These are phyloP conservation scores for Dictyostelium brefeldianum DNA, from an alignment of 78 protist genomes.

Conservation along the genomic window DNA sequence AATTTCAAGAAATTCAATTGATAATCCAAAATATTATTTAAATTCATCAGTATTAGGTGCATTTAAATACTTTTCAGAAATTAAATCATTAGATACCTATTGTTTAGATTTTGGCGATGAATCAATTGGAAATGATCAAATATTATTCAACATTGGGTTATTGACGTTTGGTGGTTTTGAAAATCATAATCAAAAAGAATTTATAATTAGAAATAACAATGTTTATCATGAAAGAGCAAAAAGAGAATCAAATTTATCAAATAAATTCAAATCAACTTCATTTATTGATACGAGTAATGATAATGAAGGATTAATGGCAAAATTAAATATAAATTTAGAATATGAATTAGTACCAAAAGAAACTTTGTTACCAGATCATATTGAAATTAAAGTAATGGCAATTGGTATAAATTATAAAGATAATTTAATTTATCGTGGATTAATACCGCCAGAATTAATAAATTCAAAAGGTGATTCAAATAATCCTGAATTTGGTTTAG, in stretches of 20 bases:
- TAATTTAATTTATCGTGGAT: constrained; percentile 25
- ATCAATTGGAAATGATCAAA: background rate
- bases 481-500: constrained; percentile 4
- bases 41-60: background rate
- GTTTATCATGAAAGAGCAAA: constrained; percentile 25
- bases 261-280: constrained; percentile 10
- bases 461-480: too few species aligned
- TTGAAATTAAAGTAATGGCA: constrained; percentile 37
- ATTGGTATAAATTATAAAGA: constrained; percentile 56
- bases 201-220: background rate
- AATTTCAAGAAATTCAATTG: background rate
- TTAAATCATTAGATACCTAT: background rate
- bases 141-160: too few species aligned
- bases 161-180: too few species aligned
- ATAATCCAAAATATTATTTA: background rate
- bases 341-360: background rate
- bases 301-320: background rate
- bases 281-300: background rate
- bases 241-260: background rate
- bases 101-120: background rate
- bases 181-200: background rate
- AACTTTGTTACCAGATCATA: constrained; percentile 3
- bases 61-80: background rate
- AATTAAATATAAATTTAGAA: background rate
- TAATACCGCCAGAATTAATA: background rate